These are phyloP conservation scores for Dysphania ambrosioides DNA, from an alignment of 148 eudicot genomes.

Conservation along the genomic window DNA sequence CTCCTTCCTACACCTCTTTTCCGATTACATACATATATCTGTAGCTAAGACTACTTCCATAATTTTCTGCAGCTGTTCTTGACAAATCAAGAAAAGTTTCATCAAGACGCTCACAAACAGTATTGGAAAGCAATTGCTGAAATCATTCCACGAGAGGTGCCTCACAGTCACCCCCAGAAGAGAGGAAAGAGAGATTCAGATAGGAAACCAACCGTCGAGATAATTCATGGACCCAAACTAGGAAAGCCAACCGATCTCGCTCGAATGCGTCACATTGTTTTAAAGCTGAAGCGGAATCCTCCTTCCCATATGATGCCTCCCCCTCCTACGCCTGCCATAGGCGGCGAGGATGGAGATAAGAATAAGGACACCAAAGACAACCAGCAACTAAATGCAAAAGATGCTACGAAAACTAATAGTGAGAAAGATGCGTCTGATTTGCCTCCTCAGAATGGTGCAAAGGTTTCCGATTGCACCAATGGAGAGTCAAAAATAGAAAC, in stretches of 20 bases:
- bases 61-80: constrained; percentile 30
- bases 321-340: constrained; percentile 26
- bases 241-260: constrained; percentile 48
- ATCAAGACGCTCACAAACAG: constrained; percentile 45
- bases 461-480: too few species aligned
- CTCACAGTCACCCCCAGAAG: constrained; percentile 40
- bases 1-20: too few species aligned
- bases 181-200: constrained; percentile 36
- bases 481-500: too few species aligned
- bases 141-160: constrained; percentile 40
- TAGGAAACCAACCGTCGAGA: constrained; percentile 35
- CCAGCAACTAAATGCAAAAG: neutral
- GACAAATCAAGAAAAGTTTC: constrained; percentile 47
- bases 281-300: constrained; percentile 38
- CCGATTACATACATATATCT: too few species aligned
- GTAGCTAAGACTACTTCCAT: too few species aligned
- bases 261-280: constrained; percentile 44
- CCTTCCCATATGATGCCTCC: constrained; percentile 42
- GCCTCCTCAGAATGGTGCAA: too few species aligned
- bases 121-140: constrained; percentile 53
- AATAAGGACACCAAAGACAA: constrained; percentile 13
- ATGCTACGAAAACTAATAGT: constrained; percentile 3
- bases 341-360: constrained; percentile 15
- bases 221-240: constrained; percentile 48
- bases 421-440: neutral